Base-by-base conservation (phyloP, 257 asterid genomes). In the Primulina huaijiensis region DNA sequence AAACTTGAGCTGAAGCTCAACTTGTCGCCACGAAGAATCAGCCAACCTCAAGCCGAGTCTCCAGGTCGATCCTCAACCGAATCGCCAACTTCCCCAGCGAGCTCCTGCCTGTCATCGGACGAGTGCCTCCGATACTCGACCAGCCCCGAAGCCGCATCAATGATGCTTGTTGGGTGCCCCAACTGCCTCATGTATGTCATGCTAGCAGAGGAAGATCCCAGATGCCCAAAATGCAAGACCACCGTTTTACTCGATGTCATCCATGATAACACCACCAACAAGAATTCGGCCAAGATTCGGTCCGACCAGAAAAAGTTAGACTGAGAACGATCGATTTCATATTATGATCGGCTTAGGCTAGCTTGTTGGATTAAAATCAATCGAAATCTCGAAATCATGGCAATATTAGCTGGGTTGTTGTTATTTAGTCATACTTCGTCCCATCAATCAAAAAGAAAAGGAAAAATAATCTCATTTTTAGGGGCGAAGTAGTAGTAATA, bases 211-310 rank as follows among this genome's bases (percentile, higher is more conserved):
- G 87, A 83, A 69, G 96, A 88, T 61, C 95, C 95, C 2, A 75
- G 84, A 35, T 92, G 98, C 78, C 98, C 98, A 25, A 90, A 90
- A 73, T 92, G 98, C 82, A 92, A 90, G 73, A 86, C 92, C 82
- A 82, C 95, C 38, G 96, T 88, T 19, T 74, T 92, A 67, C 97
- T 92, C 2, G 95, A 88, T 60, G 80, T 87, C 8, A 66, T 86
- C 73, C 78, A 75, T 31, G 82, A 84, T 1, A 63, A 69, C 29
- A 63, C 55, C n/a, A 11, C 17, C 1, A 16, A 16, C 58, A 61
- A 50, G 57, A 50, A 50, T 5, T 17, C 57, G 21, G 20, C 20
- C 20, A 50, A 50, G 8, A 43, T 43, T 4, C n/a, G 53, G 17
- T 43, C 53, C n/a, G 17, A 4, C n/a, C n/a, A 43, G 53, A 46